Conservation (phyloP, 108 stramenopile species). For the Cyclotella choctawhatcheeana region DNA sequence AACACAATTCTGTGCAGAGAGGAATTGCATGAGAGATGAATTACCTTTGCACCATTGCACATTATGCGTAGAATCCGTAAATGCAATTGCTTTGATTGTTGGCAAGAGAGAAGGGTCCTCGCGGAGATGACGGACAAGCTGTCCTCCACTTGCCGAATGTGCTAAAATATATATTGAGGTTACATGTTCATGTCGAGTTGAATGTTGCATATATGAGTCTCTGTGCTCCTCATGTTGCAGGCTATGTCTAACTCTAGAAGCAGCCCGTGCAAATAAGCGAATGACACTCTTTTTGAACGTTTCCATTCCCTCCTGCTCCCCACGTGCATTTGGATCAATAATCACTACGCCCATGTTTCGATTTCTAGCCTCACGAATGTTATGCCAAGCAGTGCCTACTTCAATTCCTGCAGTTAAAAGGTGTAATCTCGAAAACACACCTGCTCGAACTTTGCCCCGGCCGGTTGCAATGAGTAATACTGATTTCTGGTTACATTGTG, state of each 20-base stretch:
- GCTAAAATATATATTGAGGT: conserved; percentile 43
- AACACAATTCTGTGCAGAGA: conserved; percentile 47
- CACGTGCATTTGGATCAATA: conserved; percentile 40
- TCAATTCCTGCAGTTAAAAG: conserved; percentile 44
- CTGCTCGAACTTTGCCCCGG: conserved; percentile 44
- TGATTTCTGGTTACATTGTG: conserved; percentile 14
- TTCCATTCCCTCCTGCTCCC: conserved; percentile 39
- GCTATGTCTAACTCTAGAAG: neutral
- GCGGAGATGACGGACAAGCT: conserved; percentile 42
- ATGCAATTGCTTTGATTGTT: conserved; percentile 75
- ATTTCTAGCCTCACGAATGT: conserved; percentile 37
- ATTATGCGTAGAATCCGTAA: conserved; percentile 88
- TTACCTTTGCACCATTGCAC: conserved; percentile 79
- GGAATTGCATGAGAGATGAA: conserved; percentile 28
- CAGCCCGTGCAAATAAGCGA: conserved; percentile 23
- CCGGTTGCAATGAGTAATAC: conserved; percentile 47
- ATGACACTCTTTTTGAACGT: conserved; percentile 35
- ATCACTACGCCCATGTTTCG: conserved; percentile 31
- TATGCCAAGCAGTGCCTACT: conserved; percentile 43
- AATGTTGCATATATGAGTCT: neutral
- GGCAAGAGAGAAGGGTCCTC: conserved; percentile 53
- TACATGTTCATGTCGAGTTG: neutral
- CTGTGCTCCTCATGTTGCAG: neutral
- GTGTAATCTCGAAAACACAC: conserved; percentile 42
- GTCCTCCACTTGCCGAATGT: conserved; percentile 44